These are phyloP conservation scores for Epichloe amarillans DNA, from an alignment of 2,329 filamentous ascomycete genomes.

Conservation along the genomic window DNA sequence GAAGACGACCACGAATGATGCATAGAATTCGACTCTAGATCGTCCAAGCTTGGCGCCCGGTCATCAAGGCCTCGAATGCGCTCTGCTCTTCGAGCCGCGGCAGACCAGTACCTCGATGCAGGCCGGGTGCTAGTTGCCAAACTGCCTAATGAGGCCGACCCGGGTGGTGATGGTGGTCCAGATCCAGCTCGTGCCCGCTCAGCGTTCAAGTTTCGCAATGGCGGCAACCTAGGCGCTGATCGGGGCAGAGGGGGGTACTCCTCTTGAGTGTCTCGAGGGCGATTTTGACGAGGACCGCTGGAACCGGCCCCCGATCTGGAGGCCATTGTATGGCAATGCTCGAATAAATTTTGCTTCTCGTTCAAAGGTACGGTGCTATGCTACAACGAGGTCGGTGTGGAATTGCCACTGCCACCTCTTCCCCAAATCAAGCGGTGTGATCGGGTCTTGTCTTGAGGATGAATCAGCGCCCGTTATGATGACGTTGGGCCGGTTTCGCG, in stretches of 20 bases:
- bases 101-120: slow-evolving; percentile 12
- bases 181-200: slow-evolving; percentile 15
- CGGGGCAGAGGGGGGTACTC: slow-evolving; percentile 20
- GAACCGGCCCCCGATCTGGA: slow-evolving; percentile 19
- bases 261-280: slow-evolving; percentile 16
- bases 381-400: background rate
- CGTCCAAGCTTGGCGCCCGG: slow-evolving; percentile 12
- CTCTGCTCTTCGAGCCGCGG: slow-evolving; percentile 21
- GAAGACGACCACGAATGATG: slow-evolving; percentile 15
- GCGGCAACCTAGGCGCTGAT: slow-evolving; percentile 16
- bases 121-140: slow-evolving; percentile 1
- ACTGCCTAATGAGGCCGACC: background rate
- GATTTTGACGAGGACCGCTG: slow-evolving; percentile 17
- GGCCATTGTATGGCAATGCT: slow-evolving; percentile 14
- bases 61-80: slow-evolving; percentile 23
- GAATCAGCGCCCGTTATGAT: background rate
- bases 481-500: background rate
- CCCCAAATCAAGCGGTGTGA: background rate
- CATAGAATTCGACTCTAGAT: slow-evolving; percentile 14
- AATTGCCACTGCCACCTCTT: background rate
- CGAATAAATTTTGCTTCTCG: background rate
- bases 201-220: slow-evolving; percentile 18
- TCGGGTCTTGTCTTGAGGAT: background rate
- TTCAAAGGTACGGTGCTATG: too few relatives aligned
- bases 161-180: slow-evolving; percentile 4